A percentile compares a stretch with the other conserved stretches of the same genome.
Evolutionary conservation across 371 early-diverging fungal species (phyloP).

Genomic region (Mortierella sp.): DNA sequence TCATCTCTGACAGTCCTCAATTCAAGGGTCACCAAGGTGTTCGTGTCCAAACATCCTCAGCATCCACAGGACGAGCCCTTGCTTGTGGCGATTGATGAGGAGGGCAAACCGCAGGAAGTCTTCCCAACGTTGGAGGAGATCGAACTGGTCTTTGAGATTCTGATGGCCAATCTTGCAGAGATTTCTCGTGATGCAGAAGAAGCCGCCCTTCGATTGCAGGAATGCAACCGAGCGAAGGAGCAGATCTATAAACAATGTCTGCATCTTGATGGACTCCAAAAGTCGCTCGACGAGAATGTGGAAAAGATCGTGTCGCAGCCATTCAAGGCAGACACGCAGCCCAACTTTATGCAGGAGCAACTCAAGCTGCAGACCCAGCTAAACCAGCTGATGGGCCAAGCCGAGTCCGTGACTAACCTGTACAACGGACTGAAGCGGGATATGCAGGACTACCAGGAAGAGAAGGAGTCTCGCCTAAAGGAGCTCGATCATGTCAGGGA

Average conservation of each 20-base stretch:
- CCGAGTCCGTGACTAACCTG: conserved; percentile 41
- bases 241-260: conserved; percentile 64
- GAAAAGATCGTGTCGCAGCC: conserved; percentile 52
- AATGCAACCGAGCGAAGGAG: conserved; percentile 59
- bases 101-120: conserved; percentile 20
- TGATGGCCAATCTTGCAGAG: conserved; percentile 66
- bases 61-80: conserved; percentile 45
- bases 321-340: conserved; percentile 40
- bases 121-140: conserved; percentile 61
- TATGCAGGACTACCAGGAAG: conserved; percentile 54
- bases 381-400: conserved; percentile 44
- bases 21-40: conserved; percentile 22
- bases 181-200: conserved; percentile 66
- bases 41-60: conserved; percentile 22
- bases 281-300: conserved; percentile 38
- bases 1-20: background rate
- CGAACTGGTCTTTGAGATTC: conserved; percentile 67
- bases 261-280: conserved; percentile 57
- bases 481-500: conserved; percentile 55
- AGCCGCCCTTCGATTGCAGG: conserved; percentile 55
- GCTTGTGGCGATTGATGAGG: conserved; percentile 26
- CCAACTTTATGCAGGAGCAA: conserved; percentile 48
- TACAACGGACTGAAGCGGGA: conserved; percentile 31
- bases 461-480: conserved; percentile 29
- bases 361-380: conserved; percentile 37